Conservation (phyloP, 2,329 filamentous ascomycete genomes). For the Neurospora sp. region DNA sequence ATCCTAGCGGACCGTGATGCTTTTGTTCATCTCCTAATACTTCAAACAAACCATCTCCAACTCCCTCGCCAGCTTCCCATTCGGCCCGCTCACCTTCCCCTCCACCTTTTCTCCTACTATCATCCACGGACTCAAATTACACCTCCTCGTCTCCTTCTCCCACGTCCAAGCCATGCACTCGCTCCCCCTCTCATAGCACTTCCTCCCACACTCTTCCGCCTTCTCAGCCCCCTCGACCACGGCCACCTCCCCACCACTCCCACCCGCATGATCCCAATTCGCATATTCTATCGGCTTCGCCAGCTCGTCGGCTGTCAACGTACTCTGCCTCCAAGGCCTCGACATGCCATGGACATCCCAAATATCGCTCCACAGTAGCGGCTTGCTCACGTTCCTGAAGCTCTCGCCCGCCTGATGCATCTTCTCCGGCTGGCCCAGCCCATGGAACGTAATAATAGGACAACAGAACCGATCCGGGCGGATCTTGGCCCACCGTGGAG, state of each 20-base stretch:
- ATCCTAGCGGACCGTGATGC: background rate
- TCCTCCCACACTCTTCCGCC: conserved; percentile 10
- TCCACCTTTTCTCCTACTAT: conserved; percentile 11
- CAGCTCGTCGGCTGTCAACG: conserved; percentile 7
- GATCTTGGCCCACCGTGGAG: conserved; percentile 38
- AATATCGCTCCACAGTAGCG: conserved; percentile 40
- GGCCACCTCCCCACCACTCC: conserved; percentile 32
- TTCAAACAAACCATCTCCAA: conserved; percentile 5
- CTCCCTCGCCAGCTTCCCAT: conserved; percentile 6
- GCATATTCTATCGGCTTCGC: conserved; percentile 23
- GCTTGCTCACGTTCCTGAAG: conserved; percentile 28
- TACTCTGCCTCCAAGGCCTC: conserved; percentile 26
- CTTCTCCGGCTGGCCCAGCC: conserved; percentile 31
- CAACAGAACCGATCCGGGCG: conserved; percentile 40
- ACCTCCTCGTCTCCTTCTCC: conserved; percentile 9
- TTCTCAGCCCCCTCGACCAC: conserved; percentile 9
- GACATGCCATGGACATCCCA: conserved; percentile 37
- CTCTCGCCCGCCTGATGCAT: conserved; percentile 35
- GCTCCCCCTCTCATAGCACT: conserved; percentile 5
- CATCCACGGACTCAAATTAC: conserved; percentile 18
- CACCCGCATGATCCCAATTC: conserved; percentile 40
- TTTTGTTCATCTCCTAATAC: background rate
- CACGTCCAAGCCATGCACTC: conserved; percentile 18
- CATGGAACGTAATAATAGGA: conserved; percentile 45
- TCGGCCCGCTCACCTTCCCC: conserved; percentile 12